A percentile compares a stretch with the other conserved stretches of the same genome.
These are phyloP conservation scores for Cutaneotrichosporon daszewskae DNA, from an alignment of 1,284 basidiomycete genomes.

Conservation along the genomic window DNA sequence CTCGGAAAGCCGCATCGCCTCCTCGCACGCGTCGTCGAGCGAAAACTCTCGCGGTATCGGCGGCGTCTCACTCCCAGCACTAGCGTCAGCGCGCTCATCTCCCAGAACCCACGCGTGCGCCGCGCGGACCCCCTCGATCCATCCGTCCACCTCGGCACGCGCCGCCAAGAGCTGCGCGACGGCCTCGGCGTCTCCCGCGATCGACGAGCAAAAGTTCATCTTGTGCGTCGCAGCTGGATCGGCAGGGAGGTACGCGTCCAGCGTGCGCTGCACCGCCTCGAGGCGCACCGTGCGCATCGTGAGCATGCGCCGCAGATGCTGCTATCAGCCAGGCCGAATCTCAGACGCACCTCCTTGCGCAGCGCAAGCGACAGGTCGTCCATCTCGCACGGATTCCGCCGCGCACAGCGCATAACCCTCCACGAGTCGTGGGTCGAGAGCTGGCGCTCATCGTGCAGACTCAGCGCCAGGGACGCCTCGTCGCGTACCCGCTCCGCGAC, in stretches of 20 bases:
- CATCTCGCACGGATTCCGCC: slow-evolving; percentile 14
- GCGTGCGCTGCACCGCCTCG: slow-evolving; percentile 6
- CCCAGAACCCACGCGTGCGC: not conserved
- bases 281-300: slow-evolving; percentile 8
- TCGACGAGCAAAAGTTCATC: slow-evolving; percentile 23
- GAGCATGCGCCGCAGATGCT: slow-evolving; percentile 16
- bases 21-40: too few relatives aligned
- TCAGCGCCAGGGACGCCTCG: slow-evolving; percentile 19
- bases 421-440: slow-evolving; percentile 8
- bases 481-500: slow-evolving; percentile 20
- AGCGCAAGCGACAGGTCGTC: slow-evolving; percentile 4
- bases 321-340: not conserved
- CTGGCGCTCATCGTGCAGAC: slow-evolving; percentile 5
- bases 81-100: too few relatives aligned
- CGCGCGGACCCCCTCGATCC: not conserved
- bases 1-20: too few relatives aligned
- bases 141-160: slow-evolving; percentile 12
- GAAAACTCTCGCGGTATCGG: too few relatives aligned
- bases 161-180: slow-evolving; percentile 3
- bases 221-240: slow-evolving; percentile 1
- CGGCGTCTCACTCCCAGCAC: too few relatives aligned
- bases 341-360: slow-evolving; percentile 2
- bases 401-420: slow-evolving; percentile 7
- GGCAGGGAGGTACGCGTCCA: slow-evolving; percentile 26
- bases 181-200: slow-evolving; percentile 12